These are phyloP conservation scores for Ceratobasidium sp. DNA, from an alignment of 1,284 basidiomycete genomes.

Conservation along the genomic window DNA sequence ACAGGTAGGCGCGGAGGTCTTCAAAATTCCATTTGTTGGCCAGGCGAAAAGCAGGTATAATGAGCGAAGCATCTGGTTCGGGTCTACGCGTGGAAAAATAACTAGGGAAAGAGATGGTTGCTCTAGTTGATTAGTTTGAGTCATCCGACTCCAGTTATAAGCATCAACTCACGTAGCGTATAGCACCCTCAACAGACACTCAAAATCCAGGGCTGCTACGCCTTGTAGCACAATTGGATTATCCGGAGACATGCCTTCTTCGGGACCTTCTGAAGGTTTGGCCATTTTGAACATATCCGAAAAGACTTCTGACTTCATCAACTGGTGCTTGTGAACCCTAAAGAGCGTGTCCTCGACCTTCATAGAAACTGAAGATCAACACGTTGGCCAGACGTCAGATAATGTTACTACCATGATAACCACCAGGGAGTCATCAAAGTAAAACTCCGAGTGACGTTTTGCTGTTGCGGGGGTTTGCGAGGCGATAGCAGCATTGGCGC, in stretches of 20 bases:
- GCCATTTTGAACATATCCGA: constrained; percentile 6
- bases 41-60: constrained; percentile 20
- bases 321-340: constrained; percentile 30
- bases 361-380: background rate
- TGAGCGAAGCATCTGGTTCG: constrained; percentile 1
- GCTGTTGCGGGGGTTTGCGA: too few relatives aligned
- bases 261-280: background rate
- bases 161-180: constrained; percentile 24
- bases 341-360: constrained; percentile 12
- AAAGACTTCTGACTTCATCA: constrained; percentile 22
- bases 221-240: constrained; percentile 11
- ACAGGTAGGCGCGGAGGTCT: constrained; percentile 6
- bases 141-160: background rate
- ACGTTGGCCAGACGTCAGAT: background rate
- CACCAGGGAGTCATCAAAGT: constrained; percentile 4
- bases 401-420: background rate
- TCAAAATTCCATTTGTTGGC: constrained; percentile 27
- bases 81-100: background rate
- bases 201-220: constrained; percentile 11
- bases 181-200: background rate
- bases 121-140: background rate
- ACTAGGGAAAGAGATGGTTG: background rate
- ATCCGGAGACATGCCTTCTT: background rate
- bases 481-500: too few relatives aligned
- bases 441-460: constrained; percentile 16